Percentiles rank a stretch among this genome's conserved stretches.
phyloP scores from a whole-genome alignment of 2,329 filamentous ascomycete species.

The Elsinoe arachidis region DNA sequence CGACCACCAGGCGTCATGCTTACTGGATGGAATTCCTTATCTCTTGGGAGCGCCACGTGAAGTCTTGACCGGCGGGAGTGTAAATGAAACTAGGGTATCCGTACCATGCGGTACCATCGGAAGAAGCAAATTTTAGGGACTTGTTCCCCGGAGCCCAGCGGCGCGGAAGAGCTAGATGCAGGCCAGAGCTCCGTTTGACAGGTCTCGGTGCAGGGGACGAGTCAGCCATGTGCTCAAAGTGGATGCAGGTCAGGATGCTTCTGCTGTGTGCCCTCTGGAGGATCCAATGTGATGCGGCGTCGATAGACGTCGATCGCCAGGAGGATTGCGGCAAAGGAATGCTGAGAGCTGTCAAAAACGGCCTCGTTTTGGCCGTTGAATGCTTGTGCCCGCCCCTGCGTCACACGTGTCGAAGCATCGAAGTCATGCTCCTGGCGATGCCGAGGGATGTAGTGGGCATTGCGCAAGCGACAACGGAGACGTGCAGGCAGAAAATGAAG shows the following conservation, averaged over 20 bases:
- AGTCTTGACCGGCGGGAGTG: neutral
- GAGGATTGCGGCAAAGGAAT: neutral
- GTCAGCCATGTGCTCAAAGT: neutral
- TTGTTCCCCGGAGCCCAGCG: neutral
- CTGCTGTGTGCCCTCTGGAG: too few species aligned
- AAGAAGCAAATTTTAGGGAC: neutral
- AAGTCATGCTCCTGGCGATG: too few species aligned
- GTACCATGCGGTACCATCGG: conserved; percentile 2
- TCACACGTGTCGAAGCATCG: neutral
- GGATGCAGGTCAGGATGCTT: too few species aligned
- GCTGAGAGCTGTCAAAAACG: neutral
- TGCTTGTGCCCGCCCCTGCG: neutral
- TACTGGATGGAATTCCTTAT: conserved; percentile 8
- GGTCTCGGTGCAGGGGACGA: neutral
- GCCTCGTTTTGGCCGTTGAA: neutral
- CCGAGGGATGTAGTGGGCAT: too few species aligned
- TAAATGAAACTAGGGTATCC: conserved; percentile 7
- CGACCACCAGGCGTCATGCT: neutral
- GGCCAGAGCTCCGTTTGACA: conserved; percentile 4
- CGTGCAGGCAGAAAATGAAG: too few species aligned
- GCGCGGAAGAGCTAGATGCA: neutral
- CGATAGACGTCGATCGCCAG: neutral
- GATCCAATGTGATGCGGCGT: too few species aligned
- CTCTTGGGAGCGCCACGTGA: conserved; percentile 3
- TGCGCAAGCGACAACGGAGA: too few species aligned